Conservation (phyloP, 305 asterid species). For the Fraxinus xanthoxyloides region DNA sequence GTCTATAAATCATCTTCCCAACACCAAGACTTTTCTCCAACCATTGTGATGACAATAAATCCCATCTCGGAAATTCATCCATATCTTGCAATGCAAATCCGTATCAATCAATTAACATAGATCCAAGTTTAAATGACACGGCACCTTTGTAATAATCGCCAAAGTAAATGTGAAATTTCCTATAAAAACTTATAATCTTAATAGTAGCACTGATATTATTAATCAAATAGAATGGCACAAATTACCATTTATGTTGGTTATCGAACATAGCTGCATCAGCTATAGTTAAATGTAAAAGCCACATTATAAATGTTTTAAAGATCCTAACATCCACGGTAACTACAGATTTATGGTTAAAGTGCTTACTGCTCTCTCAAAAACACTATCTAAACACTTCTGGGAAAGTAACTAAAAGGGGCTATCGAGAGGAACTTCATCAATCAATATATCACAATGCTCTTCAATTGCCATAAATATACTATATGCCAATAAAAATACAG, state of each 20-base stretch:
- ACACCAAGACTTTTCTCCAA: conserved; percentile 15
- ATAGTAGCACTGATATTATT: not conserved
- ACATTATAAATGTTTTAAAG: conserved; percentile 7
- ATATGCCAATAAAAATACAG: not conserved
- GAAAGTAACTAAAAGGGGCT: not conserved
- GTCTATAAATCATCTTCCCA: conserved; percentile 7
- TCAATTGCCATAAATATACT: not conserved
- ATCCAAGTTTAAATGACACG: not conserved
- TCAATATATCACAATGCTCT: not conserved
- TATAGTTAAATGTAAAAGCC: not conserved
- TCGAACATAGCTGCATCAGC: not conserved
- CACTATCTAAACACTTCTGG: not conserved
- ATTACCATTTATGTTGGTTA: not conserved
- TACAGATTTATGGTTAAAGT: not conserved
- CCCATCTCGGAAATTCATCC: not conserved
- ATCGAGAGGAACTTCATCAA: not conserved
- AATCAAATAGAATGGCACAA: not conserved
- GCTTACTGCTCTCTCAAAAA: not conserved
- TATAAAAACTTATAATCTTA: not conserved
- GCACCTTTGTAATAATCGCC: not conserved
- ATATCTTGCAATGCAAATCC: not conserved
- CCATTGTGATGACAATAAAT: not conserved
- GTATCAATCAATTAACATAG: not conserved
- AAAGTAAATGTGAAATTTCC: not conserved
- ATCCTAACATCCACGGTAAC: not conserved